These are phyloP conservation scores for Hericium alpestre DNA, from an alignment of 768 basidiomycete genomes.

Conservation along the genomic window DNA sequence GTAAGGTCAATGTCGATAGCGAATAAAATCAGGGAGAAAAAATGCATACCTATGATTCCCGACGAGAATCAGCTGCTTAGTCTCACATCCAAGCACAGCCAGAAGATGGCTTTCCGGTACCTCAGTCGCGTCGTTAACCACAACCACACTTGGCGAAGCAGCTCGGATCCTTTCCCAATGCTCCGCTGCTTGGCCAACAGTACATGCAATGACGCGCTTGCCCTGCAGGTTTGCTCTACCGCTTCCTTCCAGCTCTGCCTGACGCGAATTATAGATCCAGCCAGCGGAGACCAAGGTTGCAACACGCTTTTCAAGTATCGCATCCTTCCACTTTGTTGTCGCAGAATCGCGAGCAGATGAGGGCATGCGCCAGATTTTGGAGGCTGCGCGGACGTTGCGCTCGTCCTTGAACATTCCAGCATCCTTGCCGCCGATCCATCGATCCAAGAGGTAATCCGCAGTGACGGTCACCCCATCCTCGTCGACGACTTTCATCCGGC, in stretches of 20 bases:
- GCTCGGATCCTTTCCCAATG: constrained; percentile 36
- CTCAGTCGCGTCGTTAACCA: constrained; percentile 68
- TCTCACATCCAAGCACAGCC: constrained; percentile 38
- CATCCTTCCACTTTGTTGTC: constrained; percentile 25
- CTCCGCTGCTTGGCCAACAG: constrained; percentile 60
- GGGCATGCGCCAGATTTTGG: constrained; percentile 29
- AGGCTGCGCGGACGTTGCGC: constrained; percentile 15
- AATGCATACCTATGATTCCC: constrained; percentile 58
- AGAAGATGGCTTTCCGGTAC: constrained; percentile 60
- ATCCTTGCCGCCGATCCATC: constrained; percentile 36
- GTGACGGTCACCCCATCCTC: constrained; percentile 25
- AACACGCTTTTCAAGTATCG: constrained; percentile 24
- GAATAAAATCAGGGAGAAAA: neutral
- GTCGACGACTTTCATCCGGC: constrained; percentile 39
- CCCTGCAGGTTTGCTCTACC: constrained; percentile 20
- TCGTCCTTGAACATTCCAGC: constrained; percentile 31
- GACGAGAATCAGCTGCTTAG: constrained; percentile 51
- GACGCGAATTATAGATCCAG: constrained; percentile 30
- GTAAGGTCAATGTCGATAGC: neutral
- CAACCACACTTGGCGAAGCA: constrained; percentile 37
- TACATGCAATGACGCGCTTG: constrained; percentile 56
- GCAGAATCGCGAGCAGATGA: constrained; percentile 16
- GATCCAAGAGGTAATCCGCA: constrained; percentile 31
- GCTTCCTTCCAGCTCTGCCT: constrained; percentile 24
- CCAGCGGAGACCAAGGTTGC: constrained; percentile 22